Evolutionary conservation across 176 grass and related monocot species (phyloP).

Genomic region (Carex kokanica): DNA sequence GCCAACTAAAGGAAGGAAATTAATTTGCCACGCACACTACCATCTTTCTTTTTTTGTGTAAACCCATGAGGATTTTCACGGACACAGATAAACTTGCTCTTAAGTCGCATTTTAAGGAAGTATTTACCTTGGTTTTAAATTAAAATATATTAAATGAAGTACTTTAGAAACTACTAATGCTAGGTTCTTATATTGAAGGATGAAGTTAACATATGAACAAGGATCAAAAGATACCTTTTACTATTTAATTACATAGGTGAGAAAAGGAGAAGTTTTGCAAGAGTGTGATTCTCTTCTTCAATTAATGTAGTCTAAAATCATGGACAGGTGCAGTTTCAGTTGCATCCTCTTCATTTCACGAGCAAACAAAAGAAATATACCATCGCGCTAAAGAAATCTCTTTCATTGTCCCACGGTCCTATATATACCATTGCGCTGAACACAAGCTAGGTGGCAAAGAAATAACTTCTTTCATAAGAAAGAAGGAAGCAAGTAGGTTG

Average conservation of each 20-base stretch:
- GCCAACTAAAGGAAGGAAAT: too few species aligned
- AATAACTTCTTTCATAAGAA: constrained; percentile 36
- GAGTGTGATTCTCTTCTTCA: neutral
- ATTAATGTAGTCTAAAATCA: constrained; percentile 45
- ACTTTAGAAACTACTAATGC: neutral
- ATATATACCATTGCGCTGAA: neutral
- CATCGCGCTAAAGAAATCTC: too few species aligned
- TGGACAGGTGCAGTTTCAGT: constrained; percentile 44
- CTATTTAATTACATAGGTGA: too few species aligned
- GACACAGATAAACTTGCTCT: too few species aligned
- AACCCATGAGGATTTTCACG: too few species aligned
- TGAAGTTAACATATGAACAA: neutral
- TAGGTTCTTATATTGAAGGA: neutral
- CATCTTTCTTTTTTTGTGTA: too few species aligned
- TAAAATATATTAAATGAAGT: neutral
- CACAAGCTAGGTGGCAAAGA: constrained; percentile 24
- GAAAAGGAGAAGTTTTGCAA: neutral
- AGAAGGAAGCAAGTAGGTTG: constrained; percentile 25
- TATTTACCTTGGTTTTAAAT: neutral
- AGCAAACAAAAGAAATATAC: neutral
- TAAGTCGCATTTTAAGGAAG: neutral
- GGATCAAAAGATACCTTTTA: neutral
- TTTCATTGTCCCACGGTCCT: too few species aligned
- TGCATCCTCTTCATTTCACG: constrained; percentile 1
- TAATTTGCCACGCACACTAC: too few species aligned